Evolutionary conservation across 768 basidiomycete species (phyloP).

Genomic region (Hygrophorus pudorinus): DNA sequence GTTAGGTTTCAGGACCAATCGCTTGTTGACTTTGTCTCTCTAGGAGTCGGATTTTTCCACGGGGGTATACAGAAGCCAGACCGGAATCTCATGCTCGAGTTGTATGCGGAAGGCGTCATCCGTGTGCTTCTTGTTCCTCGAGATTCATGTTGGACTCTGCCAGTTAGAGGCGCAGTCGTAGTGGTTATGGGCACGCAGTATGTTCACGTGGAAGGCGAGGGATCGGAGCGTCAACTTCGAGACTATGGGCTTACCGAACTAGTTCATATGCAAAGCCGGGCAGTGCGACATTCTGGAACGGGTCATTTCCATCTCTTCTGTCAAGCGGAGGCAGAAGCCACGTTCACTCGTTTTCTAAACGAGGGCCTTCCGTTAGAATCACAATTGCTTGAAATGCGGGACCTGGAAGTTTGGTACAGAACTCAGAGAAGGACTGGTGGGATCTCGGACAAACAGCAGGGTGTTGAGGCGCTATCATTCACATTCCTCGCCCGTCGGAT

Average conservation of each 20-base stretch:
- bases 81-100: conserved; percentile 61
- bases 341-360: conserved; percentile 73
- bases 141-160: conserved; percentile 84
- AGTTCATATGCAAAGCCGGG: conserved; percentile 85
- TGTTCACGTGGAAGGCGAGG: conserved; percentile 35
- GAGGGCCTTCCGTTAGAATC: conserved; percentile 92
- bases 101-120: conserved; percentile 73
- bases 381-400: conserved; percentile 40
- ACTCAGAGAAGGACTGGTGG: conserved; percentile 25
- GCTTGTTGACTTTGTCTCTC: conserved; percentile 64
- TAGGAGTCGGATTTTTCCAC: conserved; percentile 85
- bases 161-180: conserved; percentile 71
- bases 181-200: conserved; percentile 93
- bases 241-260: conserved; percentile 80
- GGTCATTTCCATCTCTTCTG: conserved; percentile 84
- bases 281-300: conserved; percentile 48
- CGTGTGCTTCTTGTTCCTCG: conserved; percentile 75
- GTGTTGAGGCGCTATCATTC: conserved; percentile 69
- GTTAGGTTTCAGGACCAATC: conserved; percentile 48
- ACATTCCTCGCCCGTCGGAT: conserved; percentile 71
- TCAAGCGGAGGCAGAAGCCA: conserved; percentile 76
- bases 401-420: conserved; percentile 39
- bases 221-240: conserved; percentile 53
- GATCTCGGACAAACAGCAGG: conserved; percentile 49
- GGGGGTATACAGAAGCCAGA: conserved; percentile 60